These are phyloP conservation scores for Geoglossum glabrum DNA, from an alignment of 495 filamentous ascomycete species.

Conservation along the genomic window DNA sequence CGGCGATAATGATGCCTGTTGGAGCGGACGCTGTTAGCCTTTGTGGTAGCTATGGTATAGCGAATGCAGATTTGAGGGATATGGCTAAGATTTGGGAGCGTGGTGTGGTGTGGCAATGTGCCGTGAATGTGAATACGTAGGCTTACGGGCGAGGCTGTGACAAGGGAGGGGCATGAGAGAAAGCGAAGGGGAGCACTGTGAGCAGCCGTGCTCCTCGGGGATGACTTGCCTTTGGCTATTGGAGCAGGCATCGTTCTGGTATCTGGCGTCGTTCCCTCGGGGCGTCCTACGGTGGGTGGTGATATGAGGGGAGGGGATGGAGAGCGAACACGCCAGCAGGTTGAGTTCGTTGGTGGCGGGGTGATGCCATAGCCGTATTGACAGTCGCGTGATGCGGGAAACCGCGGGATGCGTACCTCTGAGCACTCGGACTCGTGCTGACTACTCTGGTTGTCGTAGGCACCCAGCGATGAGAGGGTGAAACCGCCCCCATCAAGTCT, in stretches of 20 bases:
- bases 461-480: no score
- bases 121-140: neutral
- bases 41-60: no score
- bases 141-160: neutral
- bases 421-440: no score
- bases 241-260: neutral
- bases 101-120: neutral
- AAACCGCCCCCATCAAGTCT: no score
- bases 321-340: no score
- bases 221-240: conserved; percentile 1
- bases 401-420: no score
- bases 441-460: no score
- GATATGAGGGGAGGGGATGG: neutral
- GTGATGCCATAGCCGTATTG: no score
- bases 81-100: neutral
- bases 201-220: neutral
- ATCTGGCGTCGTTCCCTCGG: neutral
- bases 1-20: conserved; percentile 56
- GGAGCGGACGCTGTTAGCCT: neutral
- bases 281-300: neutral
- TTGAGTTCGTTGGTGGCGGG: no score
- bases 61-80: neutral
- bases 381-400: no score
- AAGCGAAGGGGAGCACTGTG: neutral
- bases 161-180: neutral